Percentiles rank a stretch among this genome's conserved stretches.
Evolutionary conservation across 371 early-diverging fungal species (phyloP).

Genomic region (Polyrhizophydium stewartii): DNA sequence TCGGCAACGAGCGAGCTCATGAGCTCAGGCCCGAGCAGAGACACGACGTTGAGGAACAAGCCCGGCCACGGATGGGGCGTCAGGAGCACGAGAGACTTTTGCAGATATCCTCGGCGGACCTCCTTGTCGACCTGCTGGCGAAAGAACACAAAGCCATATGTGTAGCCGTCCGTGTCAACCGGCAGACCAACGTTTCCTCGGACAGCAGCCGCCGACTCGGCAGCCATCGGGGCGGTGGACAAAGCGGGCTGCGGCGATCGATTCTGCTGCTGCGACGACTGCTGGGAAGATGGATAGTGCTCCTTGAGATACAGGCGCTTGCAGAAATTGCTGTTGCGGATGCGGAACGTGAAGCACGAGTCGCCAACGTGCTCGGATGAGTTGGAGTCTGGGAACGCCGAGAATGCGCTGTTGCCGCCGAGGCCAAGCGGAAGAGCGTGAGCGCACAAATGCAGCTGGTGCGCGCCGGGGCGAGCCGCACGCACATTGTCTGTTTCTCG

Average conservation of each 20-base stretch:
- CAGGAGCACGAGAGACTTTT: constrained; percentile 83
- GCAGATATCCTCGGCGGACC: constrained; percentile 87
- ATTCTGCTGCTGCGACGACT: background rate
- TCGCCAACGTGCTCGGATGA: constrained; percentile 85
- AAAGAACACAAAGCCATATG: constrained; percentile 93
- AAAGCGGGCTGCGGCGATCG: background rate
- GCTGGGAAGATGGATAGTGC: constrained; percentile 1
- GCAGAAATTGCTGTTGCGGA: constrained; percentile 47
- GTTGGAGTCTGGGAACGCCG: constrained; percentile 94
- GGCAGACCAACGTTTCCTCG: constrained; percentile 10
- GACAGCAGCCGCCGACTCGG: too few species aligned
- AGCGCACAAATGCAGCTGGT: background rate
- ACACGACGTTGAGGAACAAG: constrained; percentile 69
- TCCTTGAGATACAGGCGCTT: constrained; percentile 21
- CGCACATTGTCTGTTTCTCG: constrained; percentile 81
- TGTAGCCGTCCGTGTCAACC: constrained; percentile 62
- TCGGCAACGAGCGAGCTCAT: constrained; percentile 40
- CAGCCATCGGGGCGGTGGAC: background rate
- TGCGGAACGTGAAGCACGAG: constrained; percentile 82
- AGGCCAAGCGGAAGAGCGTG: too few species aligned
- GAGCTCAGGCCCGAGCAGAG: constrained; percentile 60
- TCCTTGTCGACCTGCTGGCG: constrained; percentile 82
- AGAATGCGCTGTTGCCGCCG: constrained; percentile 70
- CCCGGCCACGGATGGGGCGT: constrained; percentile 88
- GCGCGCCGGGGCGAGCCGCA: background rate